Evolutionary conservation across 1,139 yeast genomes (phyloP).

Genomic region (Lodderomyces beijingensis): DNA sequence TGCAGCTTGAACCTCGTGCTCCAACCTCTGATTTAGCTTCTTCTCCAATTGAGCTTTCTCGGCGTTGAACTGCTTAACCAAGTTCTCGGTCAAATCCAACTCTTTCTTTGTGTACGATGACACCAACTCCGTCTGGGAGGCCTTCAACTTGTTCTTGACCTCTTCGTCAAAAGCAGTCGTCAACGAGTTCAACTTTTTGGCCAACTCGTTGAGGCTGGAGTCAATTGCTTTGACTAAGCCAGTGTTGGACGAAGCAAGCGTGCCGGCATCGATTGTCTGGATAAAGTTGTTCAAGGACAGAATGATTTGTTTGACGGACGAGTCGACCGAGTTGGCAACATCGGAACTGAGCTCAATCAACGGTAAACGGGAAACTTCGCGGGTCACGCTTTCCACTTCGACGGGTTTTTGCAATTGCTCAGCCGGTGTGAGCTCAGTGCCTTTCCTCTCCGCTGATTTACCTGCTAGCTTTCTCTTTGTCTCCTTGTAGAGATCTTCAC

Average conservation of each 20-base stretch:
- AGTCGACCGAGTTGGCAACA: constrained; percentile 30
- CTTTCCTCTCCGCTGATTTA: constrained; percentile 5
- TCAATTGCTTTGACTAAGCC: constrained; percentile 28
- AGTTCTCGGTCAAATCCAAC: constrained; percentile 45
- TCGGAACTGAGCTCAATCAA: constrained; percentile 25
- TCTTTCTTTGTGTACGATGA: constrained; percentile 55
- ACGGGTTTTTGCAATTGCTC: constrained; percentile 45
- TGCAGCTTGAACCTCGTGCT: constrained; percentile 65
- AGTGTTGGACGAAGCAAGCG: constrained; percentile 27
- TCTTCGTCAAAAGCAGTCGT: constrained; percentile 43
- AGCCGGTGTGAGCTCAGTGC: constrained; percentile 30
- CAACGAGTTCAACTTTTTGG: constrained; percentile 30
- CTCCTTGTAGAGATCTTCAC: constrained; percentile 35
- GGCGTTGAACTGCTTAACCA: constrained; percentile 42
- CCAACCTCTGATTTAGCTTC: constrained; percentile 57
- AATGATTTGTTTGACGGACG: constrained; percentile 44
- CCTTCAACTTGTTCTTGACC: constrained; percentile 32
- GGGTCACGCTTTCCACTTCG: constrained; percentile 32
- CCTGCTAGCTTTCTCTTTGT: constrained; percentile 29
- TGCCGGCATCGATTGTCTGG: constrained; percentile 41
- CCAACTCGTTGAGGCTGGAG: constrained; percentile 29
- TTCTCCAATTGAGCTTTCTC: constrained; percentile 63
- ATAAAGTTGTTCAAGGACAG: constrained; percentile 52
- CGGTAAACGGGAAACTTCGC: constrained; percentile 32
- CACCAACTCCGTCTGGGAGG: constrained; percentile 48